Evolutionary conservation across 176 grass and related monocot genomes (phyloP), one percentile per base, ranked within the genome.

Genomic region (Juncus inflexus): DNA sequence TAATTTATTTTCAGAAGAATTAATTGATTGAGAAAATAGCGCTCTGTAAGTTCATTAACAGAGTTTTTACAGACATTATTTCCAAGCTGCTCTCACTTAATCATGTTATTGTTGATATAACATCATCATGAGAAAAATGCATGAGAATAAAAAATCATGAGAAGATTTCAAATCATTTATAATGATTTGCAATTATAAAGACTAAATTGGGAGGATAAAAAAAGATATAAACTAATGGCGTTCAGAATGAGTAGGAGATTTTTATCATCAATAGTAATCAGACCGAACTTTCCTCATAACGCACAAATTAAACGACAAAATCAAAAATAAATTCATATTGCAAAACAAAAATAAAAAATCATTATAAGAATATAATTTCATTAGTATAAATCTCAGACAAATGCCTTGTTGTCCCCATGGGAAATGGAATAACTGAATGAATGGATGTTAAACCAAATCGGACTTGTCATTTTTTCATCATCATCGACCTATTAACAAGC

Each of bases 211-310:
- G 3, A 36, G 11, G 1, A 70, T 35, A 36, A 2, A 11, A 7
- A 59, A 59, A 14, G 28, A 10, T 9, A 59, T 58, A 55, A 6
- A 15, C 40, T 0, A 56, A 42, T 45, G 40, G 54, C 68, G 68
- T 59, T 71, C 68, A 71, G 68, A 71, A 71, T 71, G 68, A 71
- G 68, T 71, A 71, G 68, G 68, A 71, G 68, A 52, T 49, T 58
- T 49, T 13, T 12, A 58, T 71, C 55, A 16, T 60, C 68, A 45
- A 71, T 40, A 56, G 0, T 0, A 41, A 60, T 71, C 68, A 71
- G 53, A 71, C 68, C 54, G 42, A 52, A 8, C 4, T 42, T 43
- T 71, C 68, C 68, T 71, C 68, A 71, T 71, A 12, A 59, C 68
- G 14, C 54, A 37, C 12, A 71, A 35, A 71, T 52, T 43, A 45